Evolutionary conservation across 2,329 filamentous ascomycete species (phyloP), one percentile per base, ranked within the genome.

Genomic region (Talaromyces rugulosus): DNA sequence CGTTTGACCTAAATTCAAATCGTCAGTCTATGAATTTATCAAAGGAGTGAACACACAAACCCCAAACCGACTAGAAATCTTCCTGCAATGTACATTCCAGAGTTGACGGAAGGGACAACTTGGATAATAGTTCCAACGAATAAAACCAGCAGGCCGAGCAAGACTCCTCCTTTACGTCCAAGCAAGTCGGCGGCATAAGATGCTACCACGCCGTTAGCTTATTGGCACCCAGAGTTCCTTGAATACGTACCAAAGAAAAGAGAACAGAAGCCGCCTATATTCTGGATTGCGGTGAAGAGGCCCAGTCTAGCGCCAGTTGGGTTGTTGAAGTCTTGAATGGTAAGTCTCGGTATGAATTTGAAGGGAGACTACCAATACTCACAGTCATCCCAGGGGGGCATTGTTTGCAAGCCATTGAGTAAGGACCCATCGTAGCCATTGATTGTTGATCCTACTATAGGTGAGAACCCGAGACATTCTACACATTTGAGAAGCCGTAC

Each of bases 281-380:
- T 73, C 64, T 80, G 80, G 42, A 80, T 73, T 30, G 78, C 76
- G 58, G 76, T 80, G 66, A 81, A 70, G 12, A 81, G 69, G 62
- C 80, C 80, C 9, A 81, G 72, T 57, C 70, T 73, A 2, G 72
- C 72, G 44, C 76, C 77, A 57, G 66, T 68, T 54, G 73, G 78
- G 36, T 77, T 64, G 14, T 71, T 57, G 63, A 79, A 78, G 55
- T 57, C 55, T 57, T 42, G 58, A 7, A 51, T 36, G 34, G 66
- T 67, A 44, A 66, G 63, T 65, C 34, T 40, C n/a, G 16, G 36
- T 27, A 40, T 27, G 47, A 2, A 14, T 18, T 18, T n/a, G 16
- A 8, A 59, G n/a, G 11, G 4, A 23, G 33, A 23, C 23, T 28
- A 23, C 28, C 27, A 5, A 14, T 18, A 57, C 66, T 62, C 31